Conservation (phyloP, 2,329 filamentous ascomycete genomes). For the Clonostachys byssicola region DNA sequence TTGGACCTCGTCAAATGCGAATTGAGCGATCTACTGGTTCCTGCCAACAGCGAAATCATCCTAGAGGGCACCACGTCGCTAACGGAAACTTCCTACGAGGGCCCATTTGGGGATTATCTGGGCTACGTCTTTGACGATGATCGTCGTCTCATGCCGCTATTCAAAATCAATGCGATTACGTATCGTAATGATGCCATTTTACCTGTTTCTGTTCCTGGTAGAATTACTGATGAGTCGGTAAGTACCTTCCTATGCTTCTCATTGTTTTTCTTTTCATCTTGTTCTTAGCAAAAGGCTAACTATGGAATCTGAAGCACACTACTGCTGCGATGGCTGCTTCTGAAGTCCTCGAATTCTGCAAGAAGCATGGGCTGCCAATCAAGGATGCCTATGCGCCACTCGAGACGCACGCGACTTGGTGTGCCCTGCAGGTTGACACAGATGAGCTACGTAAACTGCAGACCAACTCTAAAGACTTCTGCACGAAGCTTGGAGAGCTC, state of each 20-base stretch:
- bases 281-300: too few relatives aligned
- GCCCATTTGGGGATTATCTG: constrained; percentile 39
- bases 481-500: constrained; percentile 32
- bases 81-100: constrained; percentile 34
- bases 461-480: constrained; percentile 32
- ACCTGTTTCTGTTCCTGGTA: constrained; percentile 39
- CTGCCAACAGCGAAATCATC: constrained; percentile 45
- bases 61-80: constrained; percentile 42
- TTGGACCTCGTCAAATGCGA: constrained; percentile 47
- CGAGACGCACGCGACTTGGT: constrained; percentile 43
- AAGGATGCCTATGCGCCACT: constrained; percentile 36
- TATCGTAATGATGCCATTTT: constrained; percentile 41
- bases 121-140: constrained; percentile 29
- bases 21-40: constrained; percentile 41
- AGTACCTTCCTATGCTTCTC: neutral
- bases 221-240: constrained; percentile 36
- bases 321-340: constrained; percentile 36
- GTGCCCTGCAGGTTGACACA: constrained; percentile 50
- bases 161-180: constrained; percentile 39
- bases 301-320: constrained; percentile 14
- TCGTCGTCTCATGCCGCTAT: constrained; percentile 26
- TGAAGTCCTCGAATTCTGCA: constrained; percentile 29
- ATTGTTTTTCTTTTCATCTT: neutral
- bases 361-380: constrained; percentile 32
- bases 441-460: constrained; percentile 51